phyloP scores from a whole-genome alignment of 805 yeast genomes.

The Candida wancherniae region DNA sequence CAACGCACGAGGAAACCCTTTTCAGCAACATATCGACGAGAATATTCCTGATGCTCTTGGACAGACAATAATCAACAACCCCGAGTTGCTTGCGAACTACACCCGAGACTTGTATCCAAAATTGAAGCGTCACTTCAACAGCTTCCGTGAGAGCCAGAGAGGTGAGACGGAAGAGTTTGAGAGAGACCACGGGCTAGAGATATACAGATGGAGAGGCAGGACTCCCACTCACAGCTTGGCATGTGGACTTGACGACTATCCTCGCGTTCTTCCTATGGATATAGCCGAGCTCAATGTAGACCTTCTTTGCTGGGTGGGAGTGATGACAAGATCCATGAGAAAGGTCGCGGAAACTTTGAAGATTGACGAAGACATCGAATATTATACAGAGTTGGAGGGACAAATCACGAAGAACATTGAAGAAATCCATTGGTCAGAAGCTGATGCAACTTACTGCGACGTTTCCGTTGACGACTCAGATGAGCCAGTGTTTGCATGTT shows the following conservation, averaged over 20 bases:
- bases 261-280: constrained; percentile 77
- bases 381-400: constrained; percentile 48
- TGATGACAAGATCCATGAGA: constrained; percentile 80
- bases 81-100: constrained; percentile 54
- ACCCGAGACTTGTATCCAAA: constrained; percentile 70
- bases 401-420: constrained; percentile 63
- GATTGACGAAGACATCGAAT: constrained; percentile 51
- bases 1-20: constrained; percentile 1
- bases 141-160: constrained; percentile 78
- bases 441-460: constrained; percentile 73
- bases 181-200: constrained; percentile 50
- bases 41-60: constrained; percentile 32
- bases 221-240: constrained; percentile 82
- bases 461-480: constrained; percentile 70
- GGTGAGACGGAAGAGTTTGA: constrained; percentile 74
- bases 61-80: constrained; percentile 50
- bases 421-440: constrained; percentile 73
- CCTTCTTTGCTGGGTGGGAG: constrained; percentile 87
- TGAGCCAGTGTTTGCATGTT: constrained; percentile 66
- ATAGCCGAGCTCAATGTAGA: constrained; percentile 89
- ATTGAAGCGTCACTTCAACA: constrained; percentile 69
- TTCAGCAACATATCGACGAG: constrained; percentile 5
- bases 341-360: constrained; percentile 63
- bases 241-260: constrained; percentile 93
- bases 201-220: constrained; percentile 92